Percentiles rank a stretch among this genome's conserved stretches.
phyloP scores from a whole-genome alignment of 2,329 filamentous ascomycete species.

The Aspergillus tanneri region DNA sequence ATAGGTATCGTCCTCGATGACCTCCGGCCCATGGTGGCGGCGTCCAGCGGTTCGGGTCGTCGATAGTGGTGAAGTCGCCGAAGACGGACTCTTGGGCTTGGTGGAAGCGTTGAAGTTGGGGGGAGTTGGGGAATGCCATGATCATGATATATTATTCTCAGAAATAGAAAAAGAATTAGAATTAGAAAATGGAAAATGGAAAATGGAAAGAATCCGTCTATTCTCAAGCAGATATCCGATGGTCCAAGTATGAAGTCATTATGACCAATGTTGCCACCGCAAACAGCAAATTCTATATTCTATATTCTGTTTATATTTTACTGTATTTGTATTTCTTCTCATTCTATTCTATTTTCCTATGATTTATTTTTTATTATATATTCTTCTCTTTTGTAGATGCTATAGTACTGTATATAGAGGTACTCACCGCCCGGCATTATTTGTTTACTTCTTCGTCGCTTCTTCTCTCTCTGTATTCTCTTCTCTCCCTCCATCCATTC shows the following conservation, averaged over 20 bases:
- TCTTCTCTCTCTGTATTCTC: slow-evolving; percentile 4
- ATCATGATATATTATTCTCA: not conserved
- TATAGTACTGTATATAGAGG: slow-evolving; percentile 4
- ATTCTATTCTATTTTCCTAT: too few relatives aligned
- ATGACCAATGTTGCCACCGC: too few relatives aligned
- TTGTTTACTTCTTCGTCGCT: slow-evolving; percentile 16
- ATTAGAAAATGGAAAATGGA: too few relatives aligned
- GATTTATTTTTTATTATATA: too few relatives aligned
- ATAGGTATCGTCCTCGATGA: slow-evolving; percentile 59
- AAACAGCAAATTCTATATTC: too few relatives aligned
- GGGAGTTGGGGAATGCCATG: slow-evolving; percentile 17
- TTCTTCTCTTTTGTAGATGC: too few relatives aligned
- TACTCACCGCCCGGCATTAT: slow-evolving; percentile 18
- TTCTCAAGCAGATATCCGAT: too few relatives aligned
- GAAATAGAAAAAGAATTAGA: not conserved
- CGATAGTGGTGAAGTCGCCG: slow-evolving; percentile 35
- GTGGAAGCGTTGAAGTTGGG: slow-evolving; percentile 33
- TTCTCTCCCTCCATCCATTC: not conserved
- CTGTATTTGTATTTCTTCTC: too few relatives aligned
- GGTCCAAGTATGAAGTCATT: too few relatives aligned
- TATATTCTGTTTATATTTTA: too few relatives aligned
- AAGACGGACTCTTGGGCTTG: slow-evolving; percentile 43
- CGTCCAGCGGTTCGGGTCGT: slow-evolving; percentile 43
- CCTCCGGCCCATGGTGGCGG: slow-evolving; percentile 54
- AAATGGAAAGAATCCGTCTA: too few relatives aligned